phyloP scores from a whole-genome alignment of 345 rosid genomes.

The Turritis glabra region DNA sequence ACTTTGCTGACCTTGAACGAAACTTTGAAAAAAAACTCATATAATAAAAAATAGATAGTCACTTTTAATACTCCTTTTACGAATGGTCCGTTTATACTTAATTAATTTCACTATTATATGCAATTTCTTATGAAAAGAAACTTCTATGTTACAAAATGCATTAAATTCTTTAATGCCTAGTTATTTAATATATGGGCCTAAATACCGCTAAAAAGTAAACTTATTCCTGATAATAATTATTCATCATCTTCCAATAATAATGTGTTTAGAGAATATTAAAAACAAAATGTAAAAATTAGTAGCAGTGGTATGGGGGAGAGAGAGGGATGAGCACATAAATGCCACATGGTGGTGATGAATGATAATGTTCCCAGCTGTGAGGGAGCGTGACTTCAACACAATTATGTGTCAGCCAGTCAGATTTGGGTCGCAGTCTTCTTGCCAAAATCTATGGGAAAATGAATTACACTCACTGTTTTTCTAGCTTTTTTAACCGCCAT shows the following conservation, averaged over 20 bases:
- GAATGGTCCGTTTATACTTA: not conserved
- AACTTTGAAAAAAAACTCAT: not conserved
- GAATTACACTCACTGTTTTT: not conserved
- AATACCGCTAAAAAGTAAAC: not conserved
- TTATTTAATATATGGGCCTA: no score
- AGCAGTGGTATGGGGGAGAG: not conserved
- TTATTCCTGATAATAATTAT: not conserved
- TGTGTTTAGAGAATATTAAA: not conserved
- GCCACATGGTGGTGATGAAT: conserved; percentile 30
- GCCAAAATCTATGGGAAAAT: not conserved
- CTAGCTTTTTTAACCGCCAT: not conserved
- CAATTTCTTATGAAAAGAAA: not conserved
- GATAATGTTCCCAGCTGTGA: conserved; percentile 36
- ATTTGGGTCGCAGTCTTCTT: conserved; percentile 17
- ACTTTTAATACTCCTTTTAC: not conserved
- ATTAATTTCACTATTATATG: not conserved
- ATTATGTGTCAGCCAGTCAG: conserved; percentile 33
- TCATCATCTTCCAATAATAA: not conserved
- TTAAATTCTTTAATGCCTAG: not conserved
- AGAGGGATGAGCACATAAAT: not conserved
- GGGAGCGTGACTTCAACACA: conserved; percentile 37
- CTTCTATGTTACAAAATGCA: not conserved
- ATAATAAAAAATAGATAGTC: not conserved
- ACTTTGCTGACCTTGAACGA: not conserved
- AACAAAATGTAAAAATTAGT: not conserved